A percentile compares a stretch with the other conserved stretches of the same genome.
phyloP scores from a whole-genome alignment of 768 basidiomycete genomes.

The Psilocybe azurescens region DNA sequence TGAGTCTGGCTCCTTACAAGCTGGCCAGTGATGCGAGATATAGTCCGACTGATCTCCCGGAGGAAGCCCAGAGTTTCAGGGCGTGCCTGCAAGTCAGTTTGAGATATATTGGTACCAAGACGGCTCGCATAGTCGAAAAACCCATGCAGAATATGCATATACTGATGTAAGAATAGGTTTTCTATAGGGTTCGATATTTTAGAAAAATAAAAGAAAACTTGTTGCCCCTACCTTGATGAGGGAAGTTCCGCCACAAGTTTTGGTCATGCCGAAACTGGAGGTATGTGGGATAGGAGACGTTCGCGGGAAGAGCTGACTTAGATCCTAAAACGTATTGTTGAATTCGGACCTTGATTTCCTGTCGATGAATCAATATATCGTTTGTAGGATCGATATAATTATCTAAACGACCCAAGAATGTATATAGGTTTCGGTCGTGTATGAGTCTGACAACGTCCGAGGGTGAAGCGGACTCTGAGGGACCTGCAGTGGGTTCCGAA shows the following conservation, averaged over 20 bases:
- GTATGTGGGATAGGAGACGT: neutral
- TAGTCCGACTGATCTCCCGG: neutral
- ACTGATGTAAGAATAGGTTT: neutral
- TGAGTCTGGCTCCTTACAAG: too few species aligned
- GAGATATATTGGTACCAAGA: neutral
- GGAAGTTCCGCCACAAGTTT: too few species aligned
- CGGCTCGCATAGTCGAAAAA: neutral
- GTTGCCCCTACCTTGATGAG: too few species aligned
- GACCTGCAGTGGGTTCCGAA: too few species aligned
- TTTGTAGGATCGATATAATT: too few species aligned
- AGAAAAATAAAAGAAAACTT: neutral
- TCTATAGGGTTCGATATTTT: neutral
- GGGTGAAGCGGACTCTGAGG: neutral
- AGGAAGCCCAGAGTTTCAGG: neutral
- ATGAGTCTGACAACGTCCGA: neutral
- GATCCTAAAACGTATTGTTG: neutral
- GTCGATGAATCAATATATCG: neutral
- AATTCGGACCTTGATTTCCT: neutral
- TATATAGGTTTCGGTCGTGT: neutral
- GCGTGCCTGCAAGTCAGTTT: neutral
- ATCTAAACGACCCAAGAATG: neutral
- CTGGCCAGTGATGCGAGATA: too few species aligned
- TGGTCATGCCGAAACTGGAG: too few species aligned
- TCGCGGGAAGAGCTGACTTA: neutral
- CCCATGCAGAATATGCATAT: neutral